These are phyloP conservation scores for Hyaloscypha variabilis DNA, from an alignment of 495 filamentous ascomycete genomes.

Conservation along the genomic window DNA sequence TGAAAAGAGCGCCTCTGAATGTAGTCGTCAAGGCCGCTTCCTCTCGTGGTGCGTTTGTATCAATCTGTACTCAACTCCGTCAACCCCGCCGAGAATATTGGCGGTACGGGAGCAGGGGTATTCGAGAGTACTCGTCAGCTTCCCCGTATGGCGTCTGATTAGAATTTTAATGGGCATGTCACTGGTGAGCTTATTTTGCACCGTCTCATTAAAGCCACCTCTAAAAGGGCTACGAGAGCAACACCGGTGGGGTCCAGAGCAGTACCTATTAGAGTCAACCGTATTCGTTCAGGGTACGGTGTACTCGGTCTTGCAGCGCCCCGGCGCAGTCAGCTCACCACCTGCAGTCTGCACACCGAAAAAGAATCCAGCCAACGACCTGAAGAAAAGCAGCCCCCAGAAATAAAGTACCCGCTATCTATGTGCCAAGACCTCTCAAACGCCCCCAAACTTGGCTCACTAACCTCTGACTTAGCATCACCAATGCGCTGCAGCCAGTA, in stretches of 20 bases:
- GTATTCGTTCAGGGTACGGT: not conserved
- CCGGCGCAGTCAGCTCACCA: conserved; percentile 14
- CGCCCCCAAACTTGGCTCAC: conserved; percentile 5
- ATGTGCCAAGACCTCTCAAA: not conserved
- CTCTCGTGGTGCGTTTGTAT: not conserved
- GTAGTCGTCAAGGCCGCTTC: not conserved
- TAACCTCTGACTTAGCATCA: conserved; percentile 11
- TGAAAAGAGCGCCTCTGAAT: not conserved
- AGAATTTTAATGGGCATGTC: not conserved
- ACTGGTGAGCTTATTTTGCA: not conserved
- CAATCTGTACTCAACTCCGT: conserved; percentile 1
- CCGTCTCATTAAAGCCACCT: not conserved
- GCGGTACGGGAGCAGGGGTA: not conserved
- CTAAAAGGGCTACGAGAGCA: not conserved
- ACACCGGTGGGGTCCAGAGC: too few relatives aligned
- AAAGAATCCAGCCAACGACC: not conserved
- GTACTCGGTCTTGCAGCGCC: not conserved
- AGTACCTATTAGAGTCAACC: too few relatives aligned
- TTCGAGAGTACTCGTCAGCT: not conserved
- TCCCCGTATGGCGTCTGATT: not conserved
- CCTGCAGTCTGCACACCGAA: not conserved
- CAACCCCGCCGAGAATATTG: not conserved
- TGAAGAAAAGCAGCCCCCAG: not conserved
- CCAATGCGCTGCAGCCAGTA: not conserved
- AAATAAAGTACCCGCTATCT: not conserved